Percentiles rank a stretch among this genome's conserved stretches.
Evolutionary conservation across 768 basidiomycete genomes (phyloP).

Genomic region (Lenzites betulinus): DNA sequence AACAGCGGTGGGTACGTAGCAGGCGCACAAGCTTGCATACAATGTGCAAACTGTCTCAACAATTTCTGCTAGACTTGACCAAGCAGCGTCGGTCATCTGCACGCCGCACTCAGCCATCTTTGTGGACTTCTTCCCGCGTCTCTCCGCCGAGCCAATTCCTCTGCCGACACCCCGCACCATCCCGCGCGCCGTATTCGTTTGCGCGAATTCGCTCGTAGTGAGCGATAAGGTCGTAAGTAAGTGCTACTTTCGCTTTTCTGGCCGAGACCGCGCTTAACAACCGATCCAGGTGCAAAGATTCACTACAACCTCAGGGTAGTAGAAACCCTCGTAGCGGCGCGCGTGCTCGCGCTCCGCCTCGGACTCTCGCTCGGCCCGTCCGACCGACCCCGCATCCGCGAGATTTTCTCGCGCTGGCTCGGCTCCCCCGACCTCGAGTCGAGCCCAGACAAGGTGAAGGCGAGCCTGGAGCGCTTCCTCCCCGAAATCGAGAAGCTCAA

Average conservation of each 20-base stretch:
- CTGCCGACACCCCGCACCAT: conserved; percentile 48
- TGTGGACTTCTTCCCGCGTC: conserved; percentile 78
- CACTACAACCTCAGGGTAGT: conserved; percentile 91
- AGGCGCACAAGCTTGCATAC: no score
- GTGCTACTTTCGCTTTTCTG: background rate
- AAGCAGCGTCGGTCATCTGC: conserved; percentile 85
- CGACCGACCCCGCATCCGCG: conserved; percentile 64
- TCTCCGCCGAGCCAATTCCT: conserved; percentile 65
- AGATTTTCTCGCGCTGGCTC: conserved; percentile 61
- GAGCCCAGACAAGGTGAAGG: conserved; percentile 46
- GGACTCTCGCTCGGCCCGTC: conserved; percentile 41
- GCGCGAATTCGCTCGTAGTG: conserved; percentile 82
- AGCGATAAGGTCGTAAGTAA: conserved; percentile 65
- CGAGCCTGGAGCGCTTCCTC: conserved; percentile 49
- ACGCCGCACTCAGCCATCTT: conserved; percentile 70
- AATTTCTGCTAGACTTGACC: conserved; percentile 69
- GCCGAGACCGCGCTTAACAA: background rate
- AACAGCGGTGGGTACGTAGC: conserved; percentile 76
- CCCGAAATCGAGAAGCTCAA: conserved; percentile 55
- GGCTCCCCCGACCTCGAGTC: conserved; percentile 36
- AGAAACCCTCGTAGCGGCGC: conserved; percentile 83
- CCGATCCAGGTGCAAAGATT: conserved; percentile 57
- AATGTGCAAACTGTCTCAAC: background rate
- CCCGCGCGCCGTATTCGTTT: conserved; percentile 61
- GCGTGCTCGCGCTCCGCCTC: conserved; percentile 66